Conservation (phyloP, 495 filamentous ascomycete genomes). For the Jackrogersella minutella region DNA sequence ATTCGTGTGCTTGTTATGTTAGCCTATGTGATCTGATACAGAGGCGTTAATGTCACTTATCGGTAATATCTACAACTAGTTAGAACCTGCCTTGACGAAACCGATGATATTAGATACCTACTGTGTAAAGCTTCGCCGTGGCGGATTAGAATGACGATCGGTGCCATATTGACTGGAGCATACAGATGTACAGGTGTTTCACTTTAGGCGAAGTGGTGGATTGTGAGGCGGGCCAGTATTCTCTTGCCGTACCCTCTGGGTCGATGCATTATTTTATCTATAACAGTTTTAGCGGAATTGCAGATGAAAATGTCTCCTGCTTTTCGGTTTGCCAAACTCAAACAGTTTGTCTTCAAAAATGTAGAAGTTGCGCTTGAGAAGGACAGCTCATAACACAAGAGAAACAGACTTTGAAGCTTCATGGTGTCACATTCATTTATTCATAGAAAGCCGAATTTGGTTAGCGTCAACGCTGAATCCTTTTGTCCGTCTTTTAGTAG, state of each 20-base stretch:
- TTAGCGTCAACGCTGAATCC: constrained; percentile 9
- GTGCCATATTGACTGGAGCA: constrained; percentile 47
- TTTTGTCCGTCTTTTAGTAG: not conserved
- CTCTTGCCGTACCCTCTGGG: constrained; percentile 12
- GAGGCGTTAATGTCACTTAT: constrained; percentile 31
- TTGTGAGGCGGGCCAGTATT: constrained; percentile 8
- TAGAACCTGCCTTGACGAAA: constrained; percentile 4
- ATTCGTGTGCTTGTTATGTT: constrained; percentile 42
- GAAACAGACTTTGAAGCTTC: constrained; percentile 30
- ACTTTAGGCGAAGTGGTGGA: constrained; percentile 7
- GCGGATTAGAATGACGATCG: constrained; percentile 56
- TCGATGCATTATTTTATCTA: constrained; percentile 26
- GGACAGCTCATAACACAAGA: not conserved
- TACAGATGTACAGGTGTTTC: not conserved
- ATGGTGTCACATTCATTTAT: constrained; percentile 31
- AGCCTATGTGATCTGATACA: constrained; percentile 16
- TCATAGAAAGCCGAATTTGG: constrained; percentile 29
- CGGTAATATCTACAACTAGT: constrained; percentile 33
- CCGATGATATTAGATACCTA: constrained; percentile 22
- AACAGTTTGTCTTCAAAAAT: constrained; percentile 9
- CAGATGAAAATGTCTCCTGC: not conserved
- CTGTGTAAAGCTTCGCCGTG: constrained; percentile 60
- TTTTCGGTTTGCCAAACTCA: not conserved
- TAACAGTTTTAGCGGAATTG: too few species aligned
- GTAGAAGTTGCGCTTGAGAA: constrained; percentile 2